These are phyloP conservation scores for Lepidopterella palustris DNA, from an alignment of 495 filamentous ascomycete genomes.

Conservation along the genomic window DNA sequence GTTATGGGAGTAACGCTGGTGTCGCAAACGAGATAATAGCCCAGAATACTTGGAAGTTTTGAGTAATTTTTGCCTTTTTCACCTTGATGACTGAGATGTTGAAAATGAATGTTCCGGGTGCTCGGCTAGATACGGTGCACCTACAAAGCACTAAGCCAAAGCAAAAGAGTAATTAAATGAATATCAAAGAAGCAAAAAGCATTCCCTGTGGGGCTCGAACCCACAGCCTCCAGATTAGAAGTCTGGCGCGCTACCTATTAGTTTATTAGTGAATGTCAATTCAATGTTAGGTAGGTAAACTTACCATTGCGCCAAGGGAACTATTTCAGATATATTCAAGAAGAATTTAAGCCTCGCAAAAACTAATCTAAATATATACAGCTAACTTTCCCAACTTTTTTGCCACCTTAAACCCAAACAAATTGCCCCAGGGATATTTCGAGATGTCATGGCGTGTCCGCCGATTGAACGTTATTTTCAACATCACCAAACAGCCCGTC, in stretches of 20 bases:
- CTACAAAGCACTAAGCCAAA: neutral
- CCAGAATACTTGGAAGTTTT: too few species aligned
- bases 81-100: too few species aligned
- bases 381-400: neutral
- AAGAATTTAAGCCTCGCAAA: neutral
- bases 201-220: conserved; percentile 4
- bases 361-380: neutral
- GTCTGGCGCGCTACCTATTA: conserved; percentile 1
- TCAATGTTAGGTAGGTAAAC: too few species aligned
- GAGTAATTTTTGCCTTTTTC: too few species aligned
- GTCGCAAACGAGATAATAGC: too few species aligned
- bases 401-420: neutral
- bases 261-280: too few species aligned
- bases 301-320: conserved; percentile 3
- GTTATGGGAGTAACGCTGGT: too few species aligned
- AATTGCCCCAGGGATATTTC: neutral
- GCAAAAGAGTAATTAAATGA: neutral
- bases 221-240: conserved; percentile 8
- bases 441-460: neutral
- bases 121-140: too few species aligned
- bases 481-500: neutral
- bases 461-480: neutral
- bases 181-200: neutral
- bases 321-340: neutral
- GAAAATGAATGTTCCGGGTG: too few species aligned